These are phyloP conservation scores for Plasmodium ovale DNA, from an alignment of 169 alveolate species.

Conservation along the genomic window DNA sequence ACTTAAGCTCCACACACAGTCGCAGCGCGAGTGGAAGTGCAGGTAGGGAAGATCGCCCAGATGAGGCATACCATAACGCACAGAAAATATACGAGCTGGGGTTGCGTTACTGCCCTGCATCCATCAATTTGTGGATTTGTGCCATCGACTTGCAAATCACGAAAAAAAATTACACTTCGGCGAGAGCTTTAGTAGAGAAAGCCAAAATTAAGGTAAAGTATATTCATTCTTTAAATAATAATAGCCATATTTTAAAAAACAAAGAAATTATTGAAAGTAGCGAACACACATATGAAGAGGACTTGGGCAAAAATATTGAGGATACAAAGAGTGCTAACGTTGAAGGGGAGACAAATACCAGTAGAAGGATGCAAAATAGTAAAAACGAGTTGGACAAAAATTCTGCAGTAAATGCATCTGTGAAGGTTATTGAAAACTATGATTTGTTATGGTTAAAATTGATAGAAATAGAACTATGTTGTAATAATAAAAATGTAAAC, in stretches of 20 bases:
- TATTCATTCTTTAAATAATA: constrained; percentile 90
- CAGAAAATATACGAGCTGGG: constrained; percentile 80
- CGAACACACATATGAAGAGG: constrained; percentile 71
- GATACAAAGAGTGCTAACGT: constrained; percentile 74
- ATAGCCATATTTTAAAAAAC: constrained; percentile 77
- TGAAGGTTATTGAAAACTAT: constrained; percentile 77
- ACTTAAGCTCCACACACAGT: no score
- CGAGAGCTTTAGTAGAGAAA: constrained; percentile 93
- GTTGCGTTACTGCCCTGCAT: constrained; percentile 80
- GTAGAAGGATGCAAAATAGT: not conserved
- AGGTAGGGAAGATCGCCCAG: no score
- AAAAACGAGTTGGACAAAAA: constrained; percentile 74
- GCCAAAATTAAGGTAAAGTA: constrained; percentile 83
- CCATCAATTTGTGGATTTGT: constrained; percentile 91
- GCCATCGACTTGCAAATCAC: constrained; percentile 89
- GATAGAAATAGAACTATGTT: constrained; percentile 94
- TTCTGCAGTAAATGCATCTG: constrained; percentile 58
- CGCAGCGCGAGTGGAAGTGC: no score
- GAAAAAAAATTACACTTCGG: constrained; percentile 87
- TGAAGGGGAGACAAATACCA: constrained; percentile 25
- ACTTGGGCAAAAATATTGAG: constrained; percentile 73
- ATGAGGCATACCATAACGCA: constrained; percentile 26
- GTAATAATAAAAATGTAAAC: constrained; percentile 91
- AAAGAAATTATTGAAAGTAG: constrained; percentile 78
- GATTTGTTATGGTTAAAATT: constrained; percentile 94